Conservation (phyloP, 441 rosid genomes). For the Sinapis alba region DNA sequence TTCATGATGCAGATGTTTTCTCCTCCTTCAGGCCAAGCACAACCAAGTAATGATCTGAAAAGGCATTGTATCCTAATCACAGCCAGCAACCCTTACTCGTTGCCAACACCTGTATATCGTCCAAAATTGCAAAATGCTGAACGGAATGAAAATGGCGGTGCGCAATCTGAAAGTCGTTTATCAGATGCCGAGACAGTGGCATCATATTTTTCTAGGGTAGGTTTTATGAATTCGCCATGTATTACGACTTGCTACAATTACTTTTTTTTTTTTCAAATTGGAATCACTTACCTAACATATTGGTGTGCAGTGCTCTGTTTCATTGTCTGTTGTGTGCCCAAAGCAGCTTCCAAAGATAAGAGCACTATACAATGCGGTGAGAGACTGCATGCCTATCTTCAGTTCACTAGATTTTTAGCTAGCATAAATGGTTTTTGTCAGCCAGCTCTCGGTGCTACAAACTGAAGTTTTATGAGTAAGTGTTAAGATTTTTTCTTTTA, state of each 20-base stretch:
- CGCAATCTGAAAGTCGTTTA: conserved; percentile 67
- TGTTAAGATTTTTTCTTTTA: conserved; percentile 20
- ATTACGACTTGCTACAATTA: conserved; percentile 1
- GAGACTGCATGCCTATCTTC: conserved; percentile 42
- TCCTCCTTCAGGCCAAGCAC: conserved; percentile 67
- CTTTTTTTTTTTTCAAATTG: not conserved
- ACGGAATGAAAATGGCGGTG: conserved; percentile 61
- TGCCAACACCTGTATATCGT: conserved; percentile 94
- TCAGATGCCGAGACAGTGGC: conserved; percentile 96
- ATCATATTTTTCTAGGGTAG: conserved; percentile 74
- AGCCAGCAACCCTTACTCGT: conserved; percentile 90
- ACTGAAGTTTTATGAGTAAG: not conserved
- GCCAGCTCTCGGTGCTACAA: conserved; percentile 3
- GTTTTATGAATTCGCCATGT: conserved; percentile 22
- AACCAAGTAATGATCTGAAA: conserved; percentile 68
- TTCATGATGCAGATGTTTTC: conserved; percentile 73
- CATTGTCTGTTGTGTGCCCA: conserved; percentile 90
- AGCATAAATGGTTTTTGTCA: conserved; percentile 17
- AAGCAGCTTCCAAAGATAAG: conserved; percentile 88
- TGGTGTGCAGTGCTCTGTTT: conserved; percentile 70
- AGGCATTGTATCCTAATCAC: conserved; percentile 91
- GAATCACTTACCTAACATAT: conserved; percentile 42
- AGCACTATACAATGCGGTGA: conserved; percentile 84
- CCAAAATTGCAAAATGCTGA: conserved; percentile 72
- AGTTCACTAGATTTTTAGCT: conserved; percentile 10